phyloP scores from a whole-genome alignment of 1,139 yeast genomes.

The Hemisphaericaspora subhashii region DNA sequence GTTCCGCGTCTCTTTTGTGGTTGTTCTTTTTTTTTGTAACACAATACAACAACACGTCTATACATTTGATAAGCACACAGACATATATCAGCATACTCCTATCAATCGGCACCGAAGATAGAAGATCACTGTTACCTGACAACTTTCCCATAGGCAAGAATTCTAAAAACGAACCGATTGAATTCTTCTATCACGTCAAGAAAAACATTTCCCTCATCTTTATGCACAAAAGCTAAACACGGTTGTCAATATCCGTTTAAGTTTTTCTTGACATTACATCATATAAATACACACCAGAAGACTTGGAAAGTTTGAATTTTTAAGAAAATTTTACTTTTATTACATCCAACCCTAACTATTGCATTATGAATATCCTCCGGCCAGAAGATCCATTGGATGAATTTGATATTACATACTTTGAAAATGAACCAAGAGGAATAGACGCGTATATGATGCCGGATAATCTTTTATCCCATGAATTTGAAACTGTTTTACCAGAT shows the following conservation, averaged over 20 bases:
- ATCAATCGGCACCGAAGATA: background rate
- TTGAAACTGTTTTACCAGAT: conserved; percentile 1
- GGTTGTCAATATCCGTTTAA: background rate
- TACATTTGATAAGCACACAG: too few species aligned
- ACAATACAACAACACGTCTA: too few species aligned
- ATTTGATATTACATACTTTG: conserved; percentile 13
- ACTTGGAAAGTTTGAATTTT: too few species aligned
- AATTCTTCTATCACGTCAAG: background rate
- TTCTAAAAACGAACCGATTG: background rate
- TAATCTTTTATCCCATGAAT: background rate
- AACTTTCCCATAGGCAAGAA: background rate
- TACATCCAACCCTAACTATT: background rate
- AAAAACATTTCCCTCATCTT: background rate
- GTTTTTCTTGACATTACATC: background rate
- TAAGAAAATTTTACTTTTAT: too few species aligned
- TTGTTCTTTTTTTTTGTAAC: too few species aligned
- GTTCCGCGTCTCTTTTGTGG: too few species aligned
- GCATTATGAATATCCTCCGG: conserved; percentile 10
- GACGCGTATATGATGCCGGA: background rate
- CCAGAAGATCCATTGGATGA: conserved; percentile 24
- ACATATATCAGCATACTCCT: too few species aligned
- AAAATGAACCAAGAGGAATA: background rate
- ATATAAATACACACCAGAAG: too few species aligned
- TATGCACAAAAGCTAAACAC: background rate
- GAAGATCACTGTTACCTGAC: background rate